Evolutionary conservation across 2,329 filamentous ascomycete species (phyloP), one percentile per base, ranked within the genome.

Genomic region (Rugonectria rugulosa): DNA sequence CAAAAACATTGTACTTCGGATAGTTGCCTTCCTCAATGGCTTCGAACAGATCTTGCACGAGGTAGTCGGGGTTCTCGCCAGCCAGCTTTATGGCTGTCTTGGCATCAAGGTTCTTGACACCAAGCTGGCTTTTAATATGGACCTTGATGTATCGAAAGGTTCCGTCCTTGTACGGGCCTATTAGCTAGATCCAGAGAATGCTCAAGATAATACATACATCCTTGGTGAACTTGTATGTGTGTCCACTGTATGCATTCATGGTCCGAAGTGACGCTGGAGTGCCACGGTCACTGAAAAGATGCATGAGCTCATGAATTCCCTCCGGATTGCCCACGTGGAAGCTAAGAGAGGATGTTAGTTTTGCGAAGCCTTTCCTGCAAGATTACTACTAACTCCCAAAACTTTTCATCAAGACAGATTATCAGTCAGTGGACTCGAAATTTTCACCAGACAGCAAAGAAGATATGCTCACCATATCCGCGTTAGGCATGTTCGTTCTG

Each of bases 401-500:
- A 89, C 50, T 57, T 31, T n/a, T n/a, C n/a, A n/a, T n/a, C n/a
- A n/a, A n/a, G n/a, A n/a, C n/a, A n/a, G n/a, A n/a, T n/a, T n/a
- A n/a, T n/a, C n/a, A n/a, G n/a, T n/a, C n/a, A n/a, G n/a, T n/a
- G n/a, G n/a, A n/a, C n/a, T n/a, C n/a, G n/a, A n/a, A n/a, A n/a
- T n/a, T n/a, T n/a, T n/a, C n/a, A n/a, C n/a, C n/a, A n/a, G n/a
- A n/a, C n/a, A n/a, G n/a, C n/a, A n/a, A n/a, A n/a, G n/a, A 2
- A 45, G 5, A 12, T 8, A 2, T 27, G 20, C 40, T 21, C 34
- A 57, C 57, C 77, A 86, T 85, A 44, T 84, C 88, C 11, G 87
- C 85, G 72, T 90, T 85, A 42, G 84, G 87, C 47, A 91, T 74
- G 70, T 91, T 88, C 15, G 88, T 91, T 58, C 85, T 81, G 1